These are phyloP conservation scores for Coemansia sp. DNA, from an alignment of 192 early-diverging fungal genomes.

Conservation along the genomic window DNA sequence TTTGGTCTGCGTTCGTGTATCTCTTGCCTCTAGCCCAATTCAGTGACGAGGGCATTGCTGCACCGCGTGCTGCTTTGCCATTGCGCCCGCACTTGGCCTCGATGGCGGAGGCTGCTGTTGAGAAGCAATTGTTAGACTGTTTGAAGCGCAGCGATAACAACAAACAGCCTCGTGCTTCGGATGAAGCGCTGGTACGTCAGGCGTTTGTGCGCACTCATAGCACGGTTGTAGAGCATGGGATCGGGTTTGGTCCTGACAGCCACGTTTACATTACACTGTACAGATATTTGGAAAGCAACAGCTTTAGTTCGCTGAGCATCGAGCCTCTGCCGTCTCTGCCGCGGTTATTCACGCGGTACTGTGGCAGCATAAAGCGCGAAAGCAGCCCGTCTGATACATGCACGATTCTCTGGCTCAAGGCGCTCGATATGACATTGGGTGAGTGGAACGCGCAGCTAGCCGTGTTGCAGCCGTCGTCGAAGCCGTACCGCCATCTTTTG, in stretches of 20 bases:
- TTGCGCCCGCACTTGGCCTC: constrained; percentile 17
- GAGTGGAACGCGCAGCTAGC: constrained; percentile 24
- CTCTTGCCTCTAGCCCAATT: constrained; percentile 31
- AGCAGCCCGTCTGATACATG: constrained; percentile 33
- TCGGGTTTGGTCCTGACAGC: constrained; percentile 13
- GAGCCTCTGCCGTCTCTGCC: constrained; percentile 51
- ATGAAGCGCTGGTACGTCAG: constrained; percentile 36
- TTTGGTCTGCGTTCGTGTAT: constrained; percentile 33
- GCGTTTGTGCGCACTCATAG: constrained; percentile 32
- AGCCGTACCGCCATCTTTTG: constrained; percentile 15
- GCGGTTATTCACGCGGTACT: constrained; percentile 51
- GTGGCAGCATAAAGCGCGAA: constrained; percentile 9
- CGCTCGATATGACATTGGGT: constrained; percentile 25
- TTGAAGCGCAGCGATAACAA: background rate
- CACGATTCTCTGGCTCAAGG: constrained; percentile 41
- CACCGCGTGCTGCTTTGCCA: constrained; percentile 15
- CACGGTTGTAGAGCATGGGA: constrained; percentile 16
- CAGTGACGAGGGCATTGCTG: constrained; percentile 47
- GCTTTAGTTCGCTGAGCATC: constrained; percentile 42
- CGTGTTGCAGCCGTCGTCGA: constrained; percentile 7
- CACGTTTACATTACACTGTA: constrained; percentile 37
- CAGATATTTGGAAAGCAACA: constrained; percentile 30
- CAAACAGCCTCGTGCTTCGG: constrained; percentile 9
- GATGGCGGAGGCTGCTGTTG: constrained; percentile 25
- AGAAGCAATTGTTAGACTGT: constrained; percentile 15